These are phyloP conservation scores for Arthrobotrys sphaeroides DNA, from an alignment of 2,329 filamentous ascomycete genomes.

Conservation along the genomic window DNA sequence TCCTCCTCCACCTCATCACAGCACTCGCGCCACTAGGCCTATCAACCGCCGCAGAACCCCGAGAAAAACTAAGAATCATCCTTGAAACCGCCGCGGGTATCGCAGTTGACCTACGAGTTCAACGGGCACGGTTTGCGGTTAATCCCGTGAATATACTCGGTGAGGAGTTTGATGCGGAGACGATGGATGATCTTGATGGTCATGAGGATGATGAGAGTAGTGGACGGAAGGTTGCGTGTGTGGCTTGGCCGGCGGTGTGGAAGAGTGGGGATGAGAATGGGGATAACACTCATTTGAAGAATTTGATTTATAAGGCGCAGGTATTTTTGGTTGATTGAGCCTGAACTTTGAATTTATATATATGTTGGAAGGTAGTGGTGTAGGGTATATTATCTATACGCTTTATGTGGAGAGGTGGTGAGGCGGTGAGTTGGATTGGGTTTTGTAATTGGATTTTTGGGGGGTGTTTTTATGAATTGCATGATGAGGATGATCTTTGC, in stretches of 20 bases:
- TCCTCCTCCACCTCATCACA: conserved; percentile 42
- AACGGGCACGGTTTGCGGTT: conserved; percentile 41
- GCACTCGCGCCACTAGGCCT: conserved; percentile 41
- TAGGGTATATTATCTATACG: no score
- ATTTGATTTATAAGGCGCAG: conserved; percentile 54
- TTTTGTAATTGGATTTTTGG: no score
- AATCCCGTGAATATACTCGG: conserved; percentile 31
- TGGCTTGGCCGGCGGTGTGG: conserved; percentile 52
- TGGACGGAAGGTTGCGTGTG: conserved; percentile 45
- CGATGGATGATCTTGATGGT: conserved; percentile 50
- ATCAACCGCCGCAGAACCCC: conserved; percentile 41
- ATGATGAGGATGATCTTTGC: no score
- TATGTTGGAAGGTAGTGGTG: no score
- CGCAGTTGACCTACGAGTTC: conserved; percentile 45
- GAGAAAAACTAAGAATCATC: conserved; percentile 44
- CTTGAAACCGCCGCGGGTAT: conserved; percentile 42
- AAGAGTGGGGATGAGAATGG: conserved; percentile 53
- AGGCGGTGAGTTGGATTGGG: no score
- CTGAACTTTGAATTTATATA: no score
- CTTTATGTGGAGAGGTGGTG: no score
- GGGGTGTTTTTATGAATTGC: no score
- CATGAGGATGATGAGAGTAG: conserved; percentile 47
- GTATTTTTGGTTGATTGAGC: conserved; percentile 48
- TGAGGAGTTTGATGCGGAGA: conserved; percentile 44
- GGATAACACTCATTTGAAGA: conserved; percentile 51